A percentile compares a stretch with the other conserved stretches of the same genome.
These are phyloP conservation scores for Entomophthora muscae DNA, from an alignment of 371 early-diverging fungal species.

Conservation along the genomic window DNA sequence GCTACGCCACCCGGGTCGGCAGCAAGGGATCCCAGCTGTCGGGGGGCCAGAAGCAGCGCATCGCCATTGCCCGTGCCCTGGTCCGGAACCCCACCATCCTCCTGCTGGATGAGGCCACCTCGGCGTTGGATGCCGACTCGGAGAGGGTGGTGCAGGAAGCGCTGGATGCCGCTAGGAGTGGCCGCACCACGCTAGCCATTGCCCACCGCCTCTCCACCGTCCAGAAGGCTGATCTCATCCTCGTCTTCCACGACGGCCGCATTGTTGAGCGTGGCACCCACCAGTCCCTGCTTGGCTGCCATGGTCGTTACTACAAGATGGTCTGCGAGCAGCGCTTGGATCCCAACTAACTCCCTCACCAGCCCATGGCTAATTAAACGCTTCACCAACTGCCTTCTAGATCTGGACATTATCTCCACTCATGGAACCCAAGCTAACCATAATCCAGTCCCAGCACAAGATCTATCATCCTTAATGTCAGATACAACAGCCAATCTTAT, in stretches of 20 bases:
- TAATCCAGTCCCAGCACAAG: too few relatives aligned
- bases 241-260: slow-evolving; percentile 52
- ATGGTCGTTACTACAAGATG: slow-evolving; percentile 21
- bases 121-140: slow-evolving; percentile 74
- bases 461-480: too few relatives aligned
- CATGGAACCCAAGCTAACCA: too few relatives aligned
- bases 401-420: too few relatives aligned
- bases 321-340: slow-evolving; percentile 20
- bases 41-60: slow-evolving; percentile 57
- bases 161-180: slow-evolving; percentile 48
- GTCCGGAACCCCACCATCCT: slow-evolving; percentile 73
- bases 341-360: too few relatives aligned
- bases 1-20: slow-evolving; percentile 63
- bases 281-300: slow-evolving; percentile 31
- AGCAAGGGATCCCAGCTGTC: slow-evolving; percentile 47
- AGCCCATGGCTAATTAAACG: too few relatives aligned
- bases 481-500: too few relatives aligned
- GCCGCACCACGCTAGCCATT: slow-evolving; percentile 47
- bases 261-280: slow-evolving; percentile 73
- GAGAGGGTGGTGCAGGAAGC: slow-evolving; percentile 84
- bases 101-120: slow-evolving; percentile 93
- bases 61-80: slow-evolving; percentile 47
- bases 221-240: slow-evolving; percentile 55
- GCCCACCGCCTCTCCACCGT: slow-evolving; percentile 53
- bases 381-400: too few relatives aligned